Conservation (phyloP, 192 early-diverging fungal genomes). For the Coemansia javaensis region DNA sequence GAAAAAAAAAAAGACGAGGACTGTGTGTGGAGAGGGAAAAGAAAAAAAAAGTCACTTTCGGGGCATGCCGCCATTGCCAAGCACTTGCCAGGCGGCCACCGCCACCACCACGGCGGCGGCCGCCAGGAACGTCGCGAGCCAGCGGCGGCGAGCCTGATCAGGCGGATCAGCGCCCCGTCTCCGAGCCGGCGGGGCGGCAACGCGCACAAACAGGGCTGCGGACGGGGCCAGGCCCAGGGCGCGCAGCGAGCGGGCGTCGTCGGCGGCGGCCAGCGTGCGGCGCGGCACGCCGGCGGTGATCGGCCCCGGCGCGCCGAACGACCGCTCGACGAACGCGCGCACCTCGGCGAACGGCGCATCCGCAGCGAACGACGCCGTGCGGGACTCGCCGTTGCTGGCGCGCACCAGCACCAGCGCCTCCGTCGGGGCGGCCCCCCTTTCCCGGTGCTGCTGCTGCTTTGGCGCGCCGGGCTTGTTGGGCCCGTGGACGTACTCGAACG, state of each 20-base stretch:
- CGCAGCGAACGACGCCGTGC: constrained; percentile 1
- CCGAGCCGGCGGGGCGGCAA: not conserved
- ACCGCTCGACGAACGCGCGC: constrained; percentile 2
- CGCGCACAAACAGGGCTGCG: constrained; percentile 21
- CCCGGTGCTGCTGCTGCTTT: not conserved
- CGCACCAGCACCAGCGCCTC: constrained; percentile 13
- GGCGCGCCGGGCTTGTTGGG: not conserved
- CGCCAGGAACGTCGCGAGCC: too few species aligned
- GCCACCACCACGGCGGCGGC: too few species aligned
- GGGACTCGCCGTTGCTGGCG: constrained; percentile 17
- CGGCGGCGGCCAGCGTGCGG: not conserved
- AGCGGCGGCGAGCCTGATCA: too few species aligned
- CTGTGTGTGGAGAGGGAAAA: too few species aligned
- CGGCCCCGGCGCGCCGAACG: not conserved
- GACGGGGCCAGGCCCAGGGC: constrained; percentile 25
- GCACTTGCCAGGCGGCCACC: too few species aligned
- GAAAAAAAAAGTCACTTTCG: too few species aligned
- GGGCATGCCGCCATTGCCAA: too few species aligned
- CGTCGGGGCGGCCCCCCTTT: not conserved
- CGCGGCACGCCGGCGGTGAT: constrained; percentile 5
- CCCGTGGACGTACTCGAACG: not conserved
- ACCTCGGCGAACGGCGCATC: constrained; percentile 8
- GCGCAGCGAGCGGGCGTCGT: constrained; percentile 6
- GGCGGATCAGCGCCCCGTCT: too few species aligned
- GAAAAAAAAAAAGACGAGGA: too few species aligned